A percentile compares a stretch with the other conserved stretches of the same genome.
Conservation (phyloP, 208 protist genomes). For the Acanthamoeba healyi region DNA sequence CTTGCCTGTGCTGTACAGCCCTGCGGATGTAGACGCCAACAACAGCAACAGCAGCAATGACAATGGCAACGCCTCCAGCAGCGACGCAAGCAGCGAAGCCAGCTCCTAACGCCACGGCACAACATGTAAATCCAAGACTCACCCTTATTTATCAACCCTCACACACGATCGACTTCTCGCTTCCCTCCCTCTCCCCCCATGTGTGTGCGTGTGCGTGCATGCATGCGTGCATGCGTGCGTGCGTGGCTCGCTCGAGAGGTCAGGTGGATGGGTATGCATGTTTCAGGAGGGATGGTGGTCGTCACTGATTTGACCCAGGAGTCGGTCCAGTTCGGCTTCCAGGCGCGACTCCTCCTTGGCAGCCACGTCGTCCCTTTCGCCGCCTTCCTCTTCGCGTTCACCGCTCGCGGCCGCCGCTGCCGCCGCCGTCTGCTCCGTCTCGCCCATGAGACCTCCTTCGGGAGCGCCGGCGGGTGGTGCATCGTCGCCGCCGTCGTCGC, state of each 20-base stretch:
- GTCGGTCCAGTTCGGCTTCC: conserved; percentile 29
- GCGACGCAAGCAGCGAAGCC: background rate
- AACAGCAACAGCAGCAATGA: background rate
- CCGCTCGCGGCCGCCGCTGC: background rate
- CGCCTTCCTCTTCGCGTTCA: background rate
- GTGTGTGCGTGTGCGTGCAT: background rate
- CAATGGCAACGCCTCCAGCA: too few species aligned
- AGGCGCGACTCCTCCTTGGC: background rate
- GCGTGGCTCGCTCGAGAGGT: too few species aligned
- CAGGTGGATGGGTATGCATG: too few species aligned
- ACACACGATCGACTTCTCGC: background rate
- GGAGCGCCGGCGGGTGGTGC: background rate
- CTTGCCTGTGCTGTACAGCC: background rate
- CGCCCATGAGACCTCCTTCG: too few species aligned
- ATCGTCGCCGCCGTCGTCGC: background rate
- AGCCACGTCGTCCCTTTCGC: background rate
- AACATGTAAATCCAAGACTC: background rate
- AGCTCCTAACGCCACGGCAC: too few species aligned
- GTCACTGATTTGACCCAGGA: background rate
- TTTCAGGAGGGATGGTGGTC: background rate
- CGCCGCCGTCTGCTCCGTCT: background rate
- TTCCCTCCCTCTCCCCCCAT: too few species aligned
- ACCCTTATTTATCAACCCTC: background rate
- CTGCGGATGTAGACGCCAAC: background rate
- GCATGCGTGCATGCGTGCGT: background rate